These are phyloP conservation scores for Blastobotrys raffinosifermentans DNA, from an alignment of 1,139 yeast species.

Conservation along the genomic window DNA sequence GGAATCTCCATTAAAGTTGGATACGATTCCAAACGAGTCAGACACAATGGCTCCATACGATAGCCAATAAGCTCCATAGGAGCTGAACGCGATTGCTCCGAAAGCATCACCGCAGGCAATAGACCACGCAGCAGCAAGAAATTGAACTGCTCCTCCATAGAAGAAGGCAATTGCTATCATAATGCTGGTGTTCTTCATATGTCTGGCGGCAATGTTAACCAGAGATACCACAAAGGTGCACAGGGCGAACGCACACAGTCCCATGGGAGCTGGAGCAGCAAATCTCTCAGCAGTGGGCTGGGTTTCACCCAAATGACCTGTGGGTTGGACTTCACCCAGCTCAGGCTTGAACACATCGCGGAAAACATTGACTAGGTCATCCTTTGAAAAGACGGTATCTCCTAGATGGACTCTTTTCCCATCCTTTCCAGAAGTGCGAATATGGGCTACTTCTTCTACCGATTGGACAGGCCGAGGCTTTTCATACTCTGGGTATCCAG, in stretches of 20 bases:
- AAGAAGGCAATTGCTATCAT: constrained; percentile 74
- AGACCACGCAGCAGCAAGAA: constrained; percentile 73
- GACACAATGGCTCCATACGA: constrained; percentile 66
- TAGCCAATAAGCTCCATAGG: constrained; percentile 89
- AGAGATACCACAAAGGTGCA: constrained; percentile 77
- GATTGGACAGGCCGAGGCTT: neutral
- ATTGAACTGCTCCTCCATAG: constrained; percentile 80
- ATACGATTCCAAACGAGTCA: constrained; percentile 65
- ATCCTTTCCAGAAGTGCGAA: constrained; percentile 36
- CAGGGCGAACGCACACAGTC: constrained; percentile 74
- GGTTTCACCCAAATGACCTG: constrained; percentile 3
- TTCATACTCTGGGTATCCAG: too few species aligned
- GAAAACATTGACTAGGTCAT: constrained; percentile 57
- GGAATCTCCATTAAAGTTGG: constrained; percentile 43
- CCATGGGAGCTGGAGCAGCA: constrained; percentile 86
- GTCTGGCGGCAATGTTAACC: constrained; percentile 54
- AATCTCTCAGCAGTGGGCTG: constrained; percentile 36
- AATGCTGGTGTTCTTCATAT: constrained; percentile 46
- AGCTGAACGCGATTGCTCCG: constrained; percentile 74
- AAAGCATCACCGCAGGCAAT: constrained; percentile 69
- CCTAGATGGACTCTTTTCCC: constrained; percentile 66
- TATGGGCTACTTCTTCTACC: constrained; percentile 16
- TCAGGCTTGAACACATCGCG: constrained; percentile 61
- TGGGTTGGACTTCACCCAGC: constrained; percentile 7
- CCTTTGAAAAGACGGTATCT: constrained; percentile 55